Base-by-base conservation (phyloP, 495 filamentous ascomycete species). In the Aspergillus nidulans region DNA sequence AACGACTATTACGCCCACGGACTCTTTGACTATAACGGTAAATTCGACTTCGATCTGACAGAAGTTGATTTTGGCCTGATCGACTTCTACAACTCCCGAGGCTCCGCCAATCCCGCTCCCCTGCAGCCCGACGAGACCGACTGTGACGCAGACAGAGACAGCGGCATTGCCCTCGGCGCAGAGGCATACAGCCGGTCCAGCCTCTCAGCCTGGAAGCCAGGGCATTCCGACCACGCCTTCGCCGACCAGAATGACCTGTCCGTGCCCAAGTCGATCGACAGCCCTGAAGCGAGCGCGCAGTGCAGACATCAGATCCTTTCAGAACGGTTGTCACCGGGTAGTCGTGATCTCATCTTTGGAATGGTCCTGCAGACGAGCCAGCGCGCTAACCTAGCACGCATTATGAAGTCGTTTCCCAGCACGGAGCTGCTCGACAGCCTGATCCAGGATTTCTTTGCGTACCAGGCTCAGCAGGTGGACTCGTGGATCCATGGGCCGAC, bases 351-450 rank as follows among this genome's bases (percentile, higher is more conserved):
- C 30, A 78, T 85, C 5, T 66, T 85, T n/a, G 79, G 77, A 10
- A 76, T 85, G 52, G 76, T 85, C 20, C 62, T 86, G 3, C 73
- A 75, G 56, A 77, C 72, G 0, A 78, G 74, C 59, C 72, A 77
- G 25, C 67, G 74, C 43, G 63, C 63, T 52, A 79, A 69, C 41
- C 50, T 77, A 49, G 66, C 64, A 12, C 71, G 74, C 2, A 78
- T 83, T 6, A 76, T 83, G 25, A 77, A 79, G 30, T 81, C 81
- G 0, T 86, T 88, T 57, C 85, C 85, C 0, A 80, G 81, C 3
- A 73, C 75, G 0, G 79, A 83, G 32, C 58, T 83, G 2, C 69
- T 87, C 40, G 81, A 86, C 57, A 78, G 71, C 13, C 68, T 86
- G 46, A 79, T 86, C 13, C 83, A 87, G 46, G 73, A 78, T 43